Percentiles rank a stretch among this genome's conserved stretches.
Conservation (phyloP, 306 rosid species). For the Prunus mongolica region DNA sequence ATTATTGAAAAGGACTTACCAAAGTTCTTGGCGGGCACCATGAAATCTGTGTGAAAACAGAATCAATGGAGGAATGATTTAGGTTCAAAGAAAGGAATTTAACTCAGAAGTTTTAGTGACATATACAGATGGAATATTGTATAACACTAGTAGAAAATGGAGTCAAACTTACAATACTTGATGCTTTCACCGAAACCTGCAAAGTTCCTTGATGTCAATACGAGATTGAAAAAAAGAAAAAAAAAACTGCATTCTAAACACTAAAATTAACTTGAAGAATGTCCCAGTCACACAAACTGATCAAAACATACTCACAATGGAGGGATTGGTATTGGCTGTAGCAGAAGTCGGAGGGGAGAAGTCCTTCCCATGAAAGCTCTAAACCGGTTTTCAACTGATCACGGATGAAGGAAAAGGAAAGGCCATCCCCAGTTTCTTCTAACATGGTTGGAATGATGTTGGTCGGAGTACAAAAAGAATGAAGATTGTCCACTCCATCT, state of each 20-base stretch:
- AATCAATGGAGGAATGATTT: background rate
- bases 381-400: background rate
- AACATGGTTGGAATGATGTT: accelerated
- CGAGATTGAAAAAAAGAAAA: background rate
- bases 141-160: background rate
- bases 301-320: background rate
- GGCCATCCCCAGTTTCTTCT: accelerated
- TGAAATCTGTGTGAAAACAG: background rate
- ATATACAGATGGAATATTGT: too few relatives aligned
- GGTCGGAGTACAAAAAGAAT: background rate
- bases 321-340: background rate
- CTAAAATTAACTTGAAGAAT: background rate
- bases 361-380: accelerated
- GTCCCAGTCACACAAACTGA: too few relatives aligned
- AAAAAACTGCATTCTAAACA: background rate
- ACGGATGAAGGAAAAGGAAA: background rate
- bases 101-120: background rate
- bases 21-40: background rate
- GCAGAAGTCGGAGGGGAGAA: background rate
- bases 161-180: background rate
- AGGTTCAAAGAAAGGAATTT: background rate
- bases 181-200: background rate
- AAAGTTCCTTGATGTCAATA: background rate
- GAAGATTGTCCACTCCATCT: background rate
- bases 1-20: background rate